Evolutionary conservation across 345 rosid species (phyloP).

Genomic region (Hibiscus tridactylites): DNA sequence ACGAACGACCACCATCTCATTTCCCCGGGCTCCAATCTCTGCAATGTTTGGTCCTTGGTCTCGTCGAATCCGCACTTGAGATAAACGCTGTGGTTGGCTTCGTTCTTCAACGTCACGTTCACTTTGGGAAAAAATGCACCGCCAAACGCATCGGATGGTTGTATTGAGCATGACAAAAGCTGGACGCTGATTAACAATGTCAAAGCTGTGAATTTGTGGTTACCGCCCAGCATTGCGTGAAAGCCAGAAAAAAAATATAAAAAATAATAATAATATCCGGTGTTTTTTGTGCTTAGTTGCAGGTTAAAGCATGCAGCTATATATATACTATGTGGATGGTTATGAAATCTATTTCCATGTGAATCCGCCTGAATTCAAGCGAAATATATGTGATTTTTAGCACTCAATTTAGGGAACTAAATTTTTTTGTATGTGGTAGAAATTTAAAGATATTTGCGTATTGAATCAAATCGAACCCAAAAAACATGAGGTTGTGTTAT

Average conservation of each 20-base stretch:
- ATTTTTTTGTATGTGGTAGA: too few relatives aligned
- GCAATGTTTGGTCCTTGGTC: not conserved
- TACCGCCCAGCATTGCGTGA: not conserved
- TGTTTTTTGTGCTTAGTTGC: too few relatives aligned
- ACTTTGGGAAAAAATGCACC: not conserved
- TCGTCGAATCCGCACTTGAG: not conserved
- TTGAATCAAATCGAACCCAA: too few relatives aligned
- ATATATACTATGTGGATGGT: too few relatives aligned
- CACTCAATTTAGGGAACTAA: not conserved
- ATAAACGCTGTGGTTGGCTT: conserved; percentile 4
- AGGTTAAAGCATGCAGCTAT: not conserved
- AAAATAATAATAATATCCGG: too few relatives aligned
- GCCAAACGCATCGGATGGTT: not conserved
- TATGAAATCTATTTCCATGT: not conserved
- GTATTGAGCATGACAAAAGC: not conserved
- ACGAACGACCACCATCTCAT: not conserved
- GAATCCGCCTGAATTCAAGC: not conserved
- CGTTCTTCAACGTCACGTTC: not conserved
- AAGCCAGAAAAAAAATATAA: too few relatives aligned
- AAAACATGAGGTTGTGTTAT: too few relatives aligned
- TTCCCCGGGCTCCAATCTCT: not conserved
- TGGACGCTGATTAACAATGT: not conserved
- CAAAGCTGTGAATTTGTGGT: not conserved
- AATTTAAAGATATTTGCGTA: too few relatives aligned
- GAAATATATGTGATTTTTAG: not conserved